Evolutionary conservation across 202 grass and related monocot genomes (phyloP), one percentile per base, ranked within the genome.

Genomic region (Carex arenaria): DNA sequence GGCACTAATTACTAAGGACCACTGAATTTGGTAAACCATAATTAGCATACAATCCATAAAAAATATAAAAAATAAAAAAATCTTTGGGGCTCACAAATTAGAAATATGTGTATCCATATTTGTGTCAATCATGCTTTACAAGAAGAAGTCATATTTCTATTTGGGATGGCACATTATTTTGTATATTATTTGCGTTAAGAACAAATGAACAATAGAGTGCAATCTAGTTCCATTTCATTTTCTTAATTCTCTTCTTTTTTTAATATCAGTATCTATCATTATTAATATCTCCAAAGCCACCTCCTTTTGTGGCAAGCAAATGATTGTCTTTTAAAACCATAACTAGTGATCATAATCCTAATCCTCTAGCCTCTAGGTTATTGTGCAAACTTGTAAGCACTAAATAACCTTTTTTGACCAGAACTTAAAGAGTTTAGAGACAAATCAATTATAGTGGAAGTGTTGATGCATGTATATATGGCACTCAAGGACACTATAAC

Each of bases 351-450:
- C 28, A 55, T 76, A 32, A 76, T 32, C 51, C 72, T 75, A 75
- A 54, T 9, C 15, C 2, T 74, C 5, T 71, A 17, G 12, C 12
- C 72, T 75, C 47, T 75, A 12, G 72, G 23, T 75, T 72, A 7
- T 49, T 49, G n/a, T 55, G 22, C 55, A 23, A 75, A 54, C 22
- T 75, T 75, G 68, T 13, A 72, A 72, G 68, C 68, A 72, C n/a
- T 20, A 34, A 34, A 34, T 43, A 49, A 12, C 18, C 38, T 22
- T 45, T 72, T 72, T 72, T 22, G 10, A 19, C 17, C 42, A 18
- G 42, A 23, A n/a, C 17, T 68, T 40, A 70, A 70, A 43, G 66
- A 70, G 67, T 43, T 70, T 10, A 43, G 18, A 70, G 38, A 70
- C 67, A 20, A 70, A 70, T 43, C 34, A 70, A 45, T n/a, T n/a